Base-by-base conservation (phyloP, 768 basidiomycete species). In the Suillus bovinus region DNA sequence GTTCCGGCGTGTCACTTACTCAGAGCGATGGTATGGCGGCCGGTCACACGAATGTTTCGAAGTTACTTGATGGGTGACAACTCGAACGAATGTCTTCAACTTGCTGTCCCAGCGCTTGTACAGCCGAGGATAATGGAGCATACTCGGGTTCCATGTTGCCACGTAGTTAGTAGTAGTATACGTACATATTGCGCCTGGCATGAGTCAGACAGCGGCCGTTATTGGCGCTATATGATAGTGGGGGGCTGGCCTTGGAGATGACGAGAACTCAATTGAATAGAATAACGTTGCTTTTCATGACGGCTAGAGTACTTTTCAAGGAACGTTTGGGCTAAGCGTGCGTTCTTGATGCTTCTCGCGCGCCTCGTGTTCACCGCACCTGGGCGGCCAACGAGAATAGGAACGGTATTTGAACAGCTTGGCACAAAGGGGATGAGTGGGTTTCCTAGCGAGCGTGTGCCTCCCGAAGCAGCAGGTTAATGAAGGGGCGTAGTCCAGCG, bases 291-390 rank as follows among this genome's bases (percentile, higher is more conserved):
- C 17, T 24, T 24, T 56, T 55, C 36, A 56, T 56, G 55, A 56
- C 38, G 55, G 55, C 38, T 6, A 11, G 3, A 4, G 24, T 24
- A 22, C n/a, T 24, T 16, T 53, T 33, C 29, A 53, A 16, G 5
- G n/a, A 29, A 49, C 47, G 2, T 1, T 29, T 50, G 10, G 20
- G 0, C 54, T n/a, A 38, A 10, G 54, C 36, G 54, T 54, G 31
- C 52, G n/a, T 31, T 33, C 46, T 33, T 24, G 36, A 59, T 38
- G 69, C 70, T 71, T 73, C 73, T 72, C 64, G 70, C 67, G 61
- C 59, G 58, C 73, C 72, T 75, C 72, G 65, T 72, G 72, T 70
- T 61, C 8, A 9, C 38, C 27, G 16, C 22, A 22, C 34, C 22
- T 55, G 17, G 55, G 55, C 53, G n/a, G 42, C 36, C 52, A 60